Evolutionary conservation across 2,329 filamentous ascomycete genomes (phyloP).

Genomic region (Colletotrichum endophyticum): DNA sequence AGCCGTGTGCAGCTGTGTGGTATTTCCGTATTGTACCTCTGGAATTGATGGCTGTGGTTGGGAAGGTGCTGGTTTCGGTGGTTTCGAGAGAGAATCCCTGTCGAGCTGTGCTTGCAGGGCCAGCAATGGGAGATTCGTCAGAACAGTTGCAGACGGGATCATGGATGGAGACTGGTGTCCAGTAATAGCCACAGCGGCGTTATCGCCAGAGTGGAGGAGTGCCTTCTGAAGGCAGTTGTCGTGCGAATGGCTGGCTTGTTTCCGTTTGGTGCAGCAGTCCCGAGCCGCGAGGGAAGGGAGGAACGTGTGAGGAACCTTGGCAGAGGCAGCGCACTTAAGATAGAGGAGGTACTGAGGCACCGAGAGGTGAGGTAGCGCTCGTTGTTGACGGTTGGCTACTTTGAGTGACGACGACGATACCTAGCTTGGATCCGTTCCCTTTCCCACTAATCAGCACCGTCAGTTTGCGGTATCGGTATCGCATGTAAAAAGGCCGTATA

Average conservation of each 20-base stretch:
- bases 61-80: not conserved
- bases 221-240: not conserved
- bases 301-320: not conserved
- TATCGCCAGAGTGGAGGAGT: not conserved
- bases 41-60: not conserved
- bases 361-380: not conserved
- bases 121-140: not conserved
- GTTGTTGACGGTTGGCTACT: not conserved
- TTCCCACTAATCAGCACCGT: not conserved
- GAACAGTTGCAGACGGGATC: not conserved
- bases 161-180: not conserved
- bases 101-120: not conserved
- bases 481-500: not conserved
- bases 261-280: not conserved
- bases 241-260: not conserved
- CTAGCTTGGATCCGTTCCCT: constrained; percentile 4
- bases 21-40: not conserved
- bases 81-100: constrained; percentile 6
- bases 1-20: not conserved
- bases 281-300: not conserved
- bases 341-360: not conserved
- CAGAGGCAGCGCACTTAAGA: not conserved
- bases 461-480: not conserved
- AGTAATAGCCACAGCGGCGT: not conserved
- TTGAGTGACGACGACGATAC: not conserved